Evolutionary conservation across 345 rosid species (phyloP), one percentile per base, ranked within the genome.

Genomic region (Turritis glabra): DNA sequence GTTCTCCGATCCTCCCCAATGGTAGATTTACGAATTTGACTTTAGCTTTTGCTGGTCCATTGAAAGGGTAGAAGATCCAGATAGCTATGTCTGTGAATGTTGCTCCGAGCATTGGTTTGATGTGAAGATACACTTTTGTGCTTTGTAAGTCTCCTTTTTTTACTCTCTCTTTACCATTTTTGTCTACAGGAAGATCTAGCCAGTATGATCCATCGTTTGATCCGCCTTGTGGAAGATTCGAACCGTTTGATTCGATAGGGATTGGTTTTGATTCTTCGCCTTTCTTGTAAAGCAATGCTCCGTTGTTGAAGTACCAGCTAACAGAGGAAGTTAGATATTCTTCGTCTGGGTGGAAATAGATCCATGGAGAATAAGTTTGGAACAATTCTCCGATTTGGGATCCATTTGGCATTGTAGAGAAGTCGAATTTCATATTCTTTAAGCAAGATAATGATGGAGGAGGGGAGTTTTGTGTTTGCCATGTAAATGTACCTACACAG

Each of bases 211-310:
- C 97, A 14, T 94, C 95, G 8, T 88, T 80, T 1, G 89, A 79
- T 27, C 89, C 98, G 2, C 89, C 95, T 61, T 82, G 97, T n/a
- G 97, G 98, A 53, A 94, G 97, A 82, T 90, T 94, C 2, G 83
- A 64, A 2, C 98, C 96, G 0, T 64, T 78, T n/a, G 85, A 52
- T 19, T 90, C 81, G 0, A 94, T 73, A 0, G 70, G 58, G 22
- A 56, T 62, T 0, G 98, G 96, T 1, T 80, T 80, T 10, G 95
- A 81, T 59, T 88, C 96, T n/a, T 90, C 83, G 0, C 88, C 96
- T 47, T 57, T 80, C 54, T 80, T 85, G 73, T 88, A 86, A n/a
- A 91, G 70, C 30, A 94, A 69, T 11, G 95, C 89, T n/a, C 95
- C 93, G 44, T 90, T 90, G 48, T 2, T 30, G 56, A 94, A 90